These are phyloP conservation scores for Paraglomus occultum DNA, from an alignment of 192 early-diverging fungal genomes.

Conservation along the genomic window DNA sequence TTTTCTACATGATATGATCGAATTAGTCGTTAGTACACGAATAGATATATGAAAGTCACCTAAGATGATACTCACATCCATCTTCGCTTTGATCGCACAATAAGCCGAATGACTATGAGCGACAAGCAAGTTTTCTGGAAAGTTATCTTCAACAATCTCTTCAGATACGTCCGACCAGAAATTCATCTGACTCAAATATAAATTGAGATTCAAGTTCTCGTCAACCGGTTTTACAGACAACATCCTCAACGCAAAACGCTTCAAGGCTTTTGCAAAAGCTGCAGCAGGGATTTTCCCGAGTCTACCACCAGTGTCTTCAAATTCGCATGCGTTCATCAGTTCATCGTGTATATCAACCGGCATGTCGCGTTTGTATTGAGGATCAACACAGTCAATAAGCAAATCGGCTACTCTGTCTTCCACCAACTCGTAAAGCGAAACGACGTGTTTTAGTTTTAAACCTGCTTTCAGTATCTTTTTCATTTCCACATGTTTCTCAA, in stretches of 20 bases:
- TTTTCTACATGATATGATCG: no score
- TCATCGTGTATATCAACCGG: constrained; percentile 1
- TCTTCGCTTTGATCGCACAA: neutral
- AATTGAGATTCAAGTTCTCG: neutral
- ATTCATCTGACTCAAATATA: constrained; percentile 5
- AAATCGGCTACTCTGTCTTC: constrained; percentile 26
- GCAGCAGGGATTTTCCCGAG: constrained; percentile 10
- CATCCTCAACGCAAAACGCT: constrained; percentile 27
- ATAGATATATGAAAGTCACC: neutral
- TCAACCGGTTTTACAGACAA: constrained; percentile 1
- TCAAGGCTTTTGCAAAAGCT: constrained; percentile 22
- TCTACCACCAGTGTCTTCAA: neutral
- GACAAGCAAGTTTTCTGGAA: neutral
- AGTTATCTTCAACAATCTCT: neutral
- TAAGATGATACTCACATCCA: neutral
- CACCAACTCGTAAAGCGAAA: constrained; percentile 26
- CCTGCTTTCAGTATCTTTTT: neutral
- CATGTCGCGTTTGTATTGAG: constrained; percentile 6
- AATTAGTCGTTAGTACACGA: no score
- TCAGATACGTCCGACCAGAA: neutral
- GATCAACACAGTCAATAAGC: constrained; percentile 1
- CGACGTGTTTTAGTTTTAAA: constrained; percentile 22
- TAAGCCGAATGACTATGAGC: constrained; percentile 1
- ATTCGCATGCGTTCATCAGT: constrained; percentile 1
- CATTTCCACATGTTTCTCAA: constrained; percentile 7